Conservation (phyloP, 2,329 filamentous ascomycete genomes). For the Orbilia brochopaga region DNA sequence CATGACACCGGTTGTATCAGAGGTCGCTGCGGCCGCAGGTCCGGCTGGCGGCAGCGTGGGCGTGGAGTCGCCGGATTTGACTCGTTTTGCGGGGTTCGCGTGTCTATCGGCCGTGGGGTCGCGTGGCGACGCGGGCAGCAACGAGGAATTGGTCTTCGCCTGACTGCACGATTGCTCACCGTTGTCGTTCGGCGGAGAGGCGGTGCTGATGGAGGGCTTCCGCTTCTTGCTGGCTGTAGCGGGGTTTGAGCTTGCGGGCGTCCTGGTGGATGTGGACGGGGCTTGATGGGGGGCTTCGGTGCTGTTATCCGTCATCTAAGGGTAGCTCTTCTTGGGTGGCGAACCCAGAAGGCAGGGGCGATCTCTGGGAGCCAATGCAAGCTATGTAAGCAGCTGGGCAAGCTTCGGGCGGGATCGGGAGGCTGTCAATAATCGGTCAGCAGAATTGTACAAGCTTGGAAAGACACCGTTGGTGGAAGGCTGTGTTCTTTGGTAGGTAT, state of each 20-base stretch:
- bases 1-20: slow-evolving; percentile 24
- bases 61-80: slow-evolving; percentile 43
- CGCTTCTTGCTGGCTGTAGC: slow-evolving; percentile 36
- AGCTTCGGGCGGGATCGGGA: slow-evolving; percentile 5
- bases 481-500: too few relatives aligned
- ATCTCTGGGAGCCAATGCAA: slow-evolving; percentile 6
- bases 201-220: slow-evolving; percentile 35
- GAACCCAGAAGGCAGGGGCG: slow-evolving; percentile 14
- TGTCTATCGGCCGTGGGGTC: slow-evolving; percentile 15
- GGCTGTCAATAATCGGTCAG: not conserved
- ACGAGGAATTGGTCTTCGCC: slow-evolving; percentile 14
- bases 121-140: slow-evolving; percentile 11
- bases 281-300: slow-evolving; percentile 33
- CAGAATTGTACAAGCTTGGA: not conserved
- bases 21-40: slow-evolving; percentile 12
- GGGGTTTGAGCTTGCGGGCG: slow-evolving; percentile 22
- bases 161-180: slow-evolving; percentile 24
- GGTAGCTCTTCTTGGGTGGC: slow-evolving; percentile 26
- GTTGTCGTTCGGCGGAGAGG: slow-evolving; percentile 11
- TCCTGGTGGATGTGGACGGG: slow-evolving; percentile 30
- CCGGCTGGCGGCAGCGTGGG: slow-evolving; percentile 21
- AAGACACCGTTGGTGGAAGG: not conserved
- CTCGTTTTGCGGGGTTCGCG: slow-evolving; percentile 37
- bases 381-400: too few relatives aligned
- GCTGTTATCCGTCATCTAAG: slow-evolving; percentile 47